These are phyloP conservation scores for Talaromyces sp. DNA, from an alignment of 2,329 filamentous ascomycete species.

Conservation along the genomic window DNA sequence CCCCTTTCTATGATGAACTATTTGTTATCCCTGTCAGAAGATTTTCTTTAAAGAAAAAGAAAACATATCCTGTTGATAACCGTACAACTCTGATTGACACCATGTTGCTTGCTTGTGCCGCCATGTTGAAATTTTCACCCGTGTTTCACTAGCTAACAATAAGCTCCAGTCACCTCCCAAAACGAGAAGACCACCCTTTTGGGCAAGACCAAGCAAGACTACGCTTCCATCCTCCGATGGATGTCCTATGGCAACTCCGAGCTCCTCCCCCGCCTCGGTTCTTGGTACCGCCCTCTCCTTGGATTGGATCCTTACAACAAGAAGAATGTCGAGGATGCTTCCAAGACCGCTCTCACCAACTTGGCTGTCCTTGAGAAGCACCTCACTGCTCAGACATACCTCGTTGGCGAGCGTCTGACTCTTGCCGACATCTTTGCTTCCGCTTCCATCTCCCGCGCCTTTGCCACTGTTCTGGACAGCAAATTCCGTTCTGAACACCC, in stretches of 20 bases:
- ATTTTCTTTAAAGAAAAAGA: not conserved
- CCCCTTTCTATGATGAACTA: constrained; percentile 61
- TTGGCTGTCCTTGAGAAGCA: constrained; percentile 76
- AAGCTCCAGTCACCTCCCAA: constrained; percentile 79
- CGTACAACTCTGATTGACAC: constrained; percentile 57
- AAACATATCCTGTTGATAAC: constrained; percentile 67
- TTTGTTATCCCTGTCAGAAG: constrained; percentile 98
- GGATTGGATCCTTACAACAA: constrained; percentile 91
- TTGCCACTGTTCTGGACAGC: constrained; percentile 93
- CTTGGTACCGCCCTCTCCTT: constrained; percentile 81
- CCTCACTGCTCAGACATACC: constrained; percentile 88
- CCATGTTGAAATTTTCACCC: constrained; percentile 10
- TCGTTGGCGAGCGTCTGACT: constrained; percentile 95
- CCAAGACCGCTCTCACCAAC: constrained; percentile 64
- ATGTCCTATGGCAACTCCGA: constrained; percentile 95
- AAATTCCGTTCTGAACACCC: constrained; percentile 77
- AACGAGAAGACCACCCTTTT: constrained; percentile 99
- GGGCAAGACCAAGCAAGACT: constrained; percentile 99
- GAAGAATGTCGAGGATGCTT: constrained; percentile 82
- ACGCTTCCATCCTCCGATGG: constrained; percentile 97
- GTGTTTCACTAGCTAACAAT: constrained; percentile 15
- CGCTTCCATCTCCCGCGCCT: constrained; percentile 75
- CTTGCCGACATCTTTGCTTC: constrained; percentile 88
- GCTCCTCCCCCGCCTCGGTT: constrained; percentile 66
- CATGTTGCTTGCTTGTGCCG: constrained; percentile 6